phyloP scores from a whole-genome alignment of 495 filamentous ascomycete species.

The Jackrogersella minutella region DNA sequence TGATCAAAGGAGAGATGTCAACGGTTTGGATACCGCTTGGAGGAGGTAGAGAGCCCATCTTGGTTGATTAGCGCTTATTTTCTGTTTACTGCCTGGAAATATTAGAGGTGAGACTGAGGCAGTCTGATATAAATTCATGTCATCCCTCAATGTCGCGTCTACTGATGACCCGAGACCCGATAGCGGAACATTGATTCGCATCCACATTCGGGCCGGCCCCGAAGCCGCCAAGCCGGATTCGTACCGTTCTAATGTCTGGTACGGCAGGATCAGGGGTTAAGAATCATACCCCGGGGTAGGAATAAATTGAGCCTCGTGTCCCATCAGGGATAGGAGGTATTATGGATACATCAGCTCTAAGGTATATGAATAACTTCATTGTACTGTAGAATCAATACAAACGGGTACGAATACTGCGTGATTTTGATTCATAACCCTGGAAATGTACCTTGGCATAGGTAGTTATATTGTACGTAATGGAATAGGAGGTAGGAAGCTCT shows the following conservation, averaged over 20 bases:
- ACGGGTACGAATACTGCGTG: not conserved
- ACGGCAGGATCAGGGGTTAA: not conserved
- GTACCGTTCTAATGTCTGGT: not conserved
- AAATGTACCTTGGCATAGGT: not conserved
- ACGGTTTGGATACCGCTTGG: not conserved
- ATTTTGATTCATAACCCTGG: not conserved
- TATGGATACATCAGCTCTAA: not conserved
- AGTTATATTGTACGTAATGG: not conserved
- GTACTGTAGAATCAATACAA: not conserved
- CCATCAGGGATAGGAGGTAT: not conserved
- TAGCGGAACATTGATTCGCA: not conserved
- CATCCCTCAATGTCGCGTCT: not conserved
- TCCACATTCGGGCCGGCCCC: not conserved
- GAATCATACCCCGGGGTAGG: not conserved
- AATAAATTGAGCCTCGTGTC: not conserved
- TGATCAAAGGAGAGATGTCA: not conserved
- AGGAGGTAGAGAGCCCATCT: not conserved
- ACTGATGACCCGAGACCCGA: not conserved
- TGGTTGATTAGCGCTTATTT: not conserved
- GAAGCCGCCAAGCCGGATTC: not conserved
- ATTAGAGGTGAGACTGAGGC: not conserved
- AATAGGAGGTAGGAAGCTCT: not conserved
- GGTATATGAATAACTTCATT: not conserved
- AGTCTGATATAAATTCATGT: not conserved
- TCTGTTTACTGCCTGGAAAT: not conserved